phyloP scores from a whole-genome alignment of 805 yeast genomes.

The Lachancea sp. region DNA sequence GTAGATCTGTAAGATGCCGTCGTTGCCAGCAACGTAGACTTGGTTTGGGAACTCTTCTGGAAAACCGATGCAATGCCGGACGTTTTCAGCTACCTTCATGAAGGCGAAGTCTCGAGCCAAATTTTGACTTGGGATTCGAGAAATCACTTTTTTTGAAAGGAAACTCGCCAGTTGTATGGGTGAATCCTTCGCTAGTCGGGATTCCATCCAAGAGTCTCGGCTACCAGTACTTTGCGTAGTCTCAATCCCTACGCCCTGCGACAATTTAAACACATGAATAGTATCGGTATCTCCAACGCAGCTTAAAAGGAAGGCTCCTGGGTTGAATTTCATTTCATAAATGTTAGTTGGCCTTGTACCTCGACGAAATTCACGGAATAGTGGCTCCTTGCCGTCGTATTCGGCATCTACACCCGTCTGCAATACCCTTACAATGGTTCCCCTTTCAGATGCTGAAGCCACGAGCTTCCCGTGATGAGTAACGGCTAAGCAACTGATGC shows the following conservation, averaged over 20 bases:
- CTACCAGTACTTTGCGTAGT: constrained; percentile 1
- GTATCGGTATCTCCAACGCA: constrained; percentile 84
- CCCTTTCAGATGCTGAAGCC: constrained; percentile 66
- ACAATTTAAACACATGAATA: constrained; percentile 78
- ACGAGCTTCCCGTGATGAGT: constrained; percentile 52
- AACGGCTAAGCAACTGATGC: constrained; percentile 34
- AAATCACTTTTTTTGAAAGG: constrained; percentile 24
- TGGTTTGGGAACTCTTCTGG: constrained; percentile 30
- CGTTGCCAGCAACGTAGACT: constrained; percentile 26
- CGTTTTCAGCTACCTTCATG: constrained; percentile 21
- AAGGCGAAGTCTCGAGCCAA: constrained; percentile 29
- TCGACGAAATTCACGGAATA: constrained; percentile 53
- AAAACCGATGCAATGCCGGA: constrained; percentile 24
- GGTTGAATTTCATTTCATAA: constrained; percentile 60
- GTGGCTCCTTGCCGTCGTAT: constrained; percentile 15
- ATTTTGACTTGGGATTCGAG: constrained; percentile 28
- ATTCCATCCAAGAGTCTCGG: constrained; percentile 4
- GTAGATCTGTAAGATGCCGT: constrained; percentile 25
- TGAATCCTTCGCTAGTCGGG: constrained; percentile 11
- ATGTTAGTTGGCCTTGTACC: constrained; percentile 72
- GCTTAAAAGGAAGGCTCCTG: constrained; percentile 56
- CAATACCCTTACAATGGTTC: constrained; percentile 63
- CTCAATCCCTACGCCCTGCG: constrained; percentile 23
- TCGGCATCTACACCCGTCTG: constrained; percentile 44
- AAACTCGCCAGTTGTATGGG: constrained; percentile 23